phyloP scores from a whole-genome alignment of 2,329 filamentous ascomycete species.

The Neonectria coccinea region DNA sequence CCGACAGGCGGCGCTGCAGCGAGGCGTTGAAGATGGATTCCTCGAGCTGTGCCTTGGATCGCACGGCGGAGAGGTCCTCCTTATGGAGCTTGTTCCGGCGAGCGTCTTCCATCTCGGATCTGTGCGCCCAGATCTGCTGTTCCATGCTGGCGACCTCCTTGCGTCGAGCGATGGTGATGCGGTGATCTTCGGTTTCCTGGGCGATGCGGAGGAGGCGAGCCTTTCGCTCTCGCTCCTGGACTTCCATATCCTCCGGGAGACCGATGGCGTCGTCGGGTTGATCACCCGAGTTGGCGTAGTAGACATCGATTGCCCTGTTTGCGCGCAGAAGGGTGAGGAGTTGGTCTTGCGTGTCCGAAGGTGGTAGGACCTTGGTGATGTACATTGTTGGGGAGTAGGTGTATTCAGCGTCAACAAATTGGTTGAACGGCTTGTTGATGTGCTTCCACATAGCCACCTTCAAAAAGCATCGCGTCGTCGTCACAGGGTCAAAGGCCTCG shows the following conservation, averaged over 20 bases:
- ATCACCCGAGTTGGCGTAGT: conserved; percentile 64
- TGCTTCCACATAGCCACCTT: conserved; percentile 74
- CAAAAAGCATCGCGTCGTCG: conserved; percentile 68
- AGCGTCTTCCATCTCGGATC: conserved; percentile 64
- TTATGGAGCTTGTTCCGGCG: conserved; percentile 59
- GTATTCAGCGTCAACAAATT: conserved; percentile 63
- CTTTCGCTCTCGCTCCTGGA: conserved; percentile 63
- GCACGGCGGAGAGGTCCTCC: conserved; percentile 59
- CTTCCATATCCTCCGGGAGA: conserved; percentile 62
- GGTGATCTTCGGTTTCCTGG: conserved; percentile 63
- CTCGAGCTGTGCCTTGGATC: conserved; percentile 60
- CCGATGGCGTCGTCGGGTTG: conserved; percentile 67
- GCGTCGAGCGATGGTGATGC: conserved; percentile 59
- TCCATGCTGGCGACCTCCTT: conserved; percentile 65
- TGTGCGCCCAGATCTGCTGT: conserved; percentile 61
- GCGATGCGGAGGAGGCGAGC: conserved; percentile 59
- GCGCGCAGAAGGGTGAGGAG: conserved; percentile 62
- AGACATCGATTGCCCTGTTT: conserved; percentile 66
- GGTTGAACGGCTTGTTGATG: conserved; percentile 70
- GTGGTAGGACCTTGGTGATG: conserved; percentile 59
- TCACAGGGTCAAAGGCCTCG: conserved; percentile 65
- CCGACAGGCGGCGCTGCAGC: conserved; percentile 53
- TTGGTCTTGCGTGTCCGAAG: conserved; percentile 53
- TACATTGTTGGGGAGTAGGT: conserved; percentile 76
- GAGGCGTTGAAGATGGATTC: conserved; percentile 53